Base-by-base conservation (phyloP, 73 alveolate genomes). In the Stentor coeruleus region DNA sequence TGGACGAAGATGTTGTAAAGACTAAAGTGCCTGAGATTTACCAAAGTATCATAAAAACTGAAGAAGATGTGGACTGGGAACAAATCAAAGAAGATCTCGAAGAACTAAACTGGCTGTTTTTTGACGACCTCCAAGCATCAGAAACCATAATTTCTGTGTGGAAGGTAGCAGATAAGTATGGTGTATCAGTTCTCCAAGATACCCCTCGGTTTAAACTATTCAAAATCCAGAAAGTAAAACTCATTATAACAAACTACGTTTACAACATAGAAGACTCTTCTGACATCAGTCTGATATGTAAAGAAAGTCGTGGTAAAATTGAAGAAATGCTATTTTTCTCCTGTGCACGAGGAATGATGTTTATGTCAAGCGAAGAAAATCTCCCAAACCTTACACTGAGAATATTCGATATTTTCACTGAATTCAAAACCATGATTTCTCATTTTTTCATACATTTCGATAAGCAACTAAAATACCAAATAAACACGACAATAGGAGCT, bases 1-100 rank as follows among this genome's bases (percentile, higher is more conserved):
- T 66, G 79, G 79, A 66, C n/a, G 79, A 66, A 2, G 40, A 66
- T 20, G 39, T 20, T 66, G 37, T 66, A 26, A 20, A 66, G 79
- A 14, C 36, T 14, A 66, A 66, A 20, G 26, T 66, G n/a, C 79
- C 79, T 26, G 79, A 66, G 11, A 31, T 66, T 20, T 66, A 20
- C 33, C 49, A 66, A 66, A 28, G 49, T 20, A 66, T 66, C 33
- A 11, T 31, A 28, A 20, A 31, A 11, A 1, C 37, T 20, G 37
- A 31, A 20, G 40, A 66, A 33, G 79, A 31, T 2, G 79, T 31
- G 14, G 40, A 20, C 33, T 20, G n/a, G 1, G 79, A 20, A 28
- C 33, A 15, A 40, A 33, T 20, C 11, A 66, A 66, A 66, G 79
- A 66, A 66, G 79, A 66, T 2, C 79, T 66, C 0, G 79, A 66